Percentiles rank a stretch among this genome's conserved stretches.
Evolutionary conservation across 2,329 filamentous ascomycete species (phyloP).

Genomic region (Colletotrichum sp.): DNA sequence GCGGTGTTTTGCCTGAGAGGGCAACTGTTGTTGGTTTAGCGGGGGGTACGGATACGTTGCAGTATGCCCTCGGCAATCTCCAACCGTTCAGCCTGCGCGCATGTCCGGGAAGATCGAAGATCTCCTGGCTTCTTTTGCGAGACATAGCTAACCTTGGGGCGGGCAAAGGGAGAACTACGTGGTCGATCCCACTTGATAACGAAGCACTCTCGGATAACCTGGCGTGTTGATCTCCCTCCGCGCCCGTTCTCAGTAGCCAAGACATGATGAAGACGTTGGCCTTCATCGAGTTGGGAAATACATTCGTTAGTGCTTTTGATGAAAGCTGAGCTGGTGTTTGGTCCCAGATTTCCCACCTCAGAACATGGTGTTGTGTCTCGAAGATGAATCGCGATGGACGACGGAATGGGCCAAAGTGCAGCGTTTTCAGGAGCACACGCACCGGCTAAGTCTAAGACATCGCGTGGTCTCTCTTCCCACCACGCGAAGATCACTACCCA

Average conservation of each 20-base stretch:
- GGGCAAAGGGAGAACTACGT: background rate
- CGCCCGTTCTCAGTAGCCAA: background rate
- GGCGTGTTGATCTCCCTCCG: background rate
- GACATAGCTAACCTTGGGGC: background rate
- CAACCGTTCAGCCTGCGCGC: background rate
- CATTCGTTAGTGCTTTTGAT: background rate
- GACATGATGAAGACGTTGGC: background rate
- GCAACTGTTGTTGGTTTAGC: background rate
- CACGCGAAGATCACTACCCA: slow-evolving; percentile 1
- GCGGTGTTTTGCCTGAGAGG: background rate
- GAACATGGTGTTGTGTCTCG: background rate
- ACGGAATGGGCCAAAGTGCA: background rate
- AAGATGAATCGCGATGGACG: background rate
- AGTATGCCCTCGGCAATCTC: slow-evolving; percentile 7
- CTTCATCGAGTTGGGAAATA: background rate
- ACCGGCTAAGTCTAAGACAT: background rate
- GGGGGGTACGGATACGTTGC: background rate
- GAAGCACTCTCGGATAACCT: background rate
- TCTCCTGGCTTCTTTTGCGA: background rate
- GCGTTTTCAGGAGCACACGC: background rate
- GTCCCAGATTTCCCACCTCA: background rate
- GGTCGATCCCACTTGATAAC: background rate
- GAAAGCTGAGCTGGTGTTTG: background rate
- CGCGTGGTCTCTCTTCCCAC: background rate
- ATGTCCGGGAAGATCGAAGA: background rate